Evolutionary conservation across 1,139 yeast species (phyloP).

Genomic region (Pichia sp.): DNA sequence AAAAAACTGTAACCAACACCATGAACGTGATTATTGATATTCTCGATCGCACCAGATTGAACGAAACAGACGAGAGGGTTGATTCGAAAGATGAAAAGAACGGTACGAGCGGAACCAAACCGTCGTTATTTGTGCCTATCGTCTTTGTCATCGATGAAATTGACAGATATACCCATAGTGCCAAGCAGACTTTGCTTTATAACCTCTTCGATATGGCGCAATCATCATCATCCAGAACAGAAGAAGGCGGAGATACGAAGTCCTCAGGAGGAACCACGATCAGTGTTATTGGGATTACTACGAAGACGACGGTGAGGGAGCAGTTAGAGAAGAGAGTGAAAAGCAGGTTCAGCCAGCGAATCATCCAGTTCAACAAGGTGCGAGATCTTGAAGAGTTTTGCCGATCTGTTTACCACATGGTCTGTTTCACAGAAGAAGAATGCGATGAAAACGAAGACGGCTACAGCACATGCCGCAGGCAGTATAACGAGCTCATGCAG

Average conservation of each 20-base stretch:
- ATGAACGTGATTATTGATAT: constrained; percentile 45
- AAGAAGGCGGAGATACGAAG: not conserved
- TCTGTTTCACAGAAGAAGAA: constrained; percentile 19
- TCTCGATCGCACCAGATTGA: constrained; percentile 38
- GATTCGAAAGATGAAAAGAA: constrained; percentile 14
- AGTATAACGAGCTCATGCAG: constrained; percentile 53
- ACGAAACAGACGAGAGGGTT: constrained; percentile 22
- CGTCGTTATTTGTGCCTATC: constrained; percentile 44
- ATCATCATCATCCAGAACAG: constrained; percentile 35
- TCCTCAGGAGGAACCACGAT: constrained; percentile 51
- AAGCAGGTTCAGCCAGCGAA: constrained; percentile 80
- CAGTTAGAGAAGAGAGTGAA: constrained; percentile 85
- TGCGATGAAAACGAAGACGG: constrained; percentile 13
- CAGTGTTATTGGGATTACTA: constrained; percentile 75
- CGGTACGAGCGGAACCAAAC: constrained; percentile 25
- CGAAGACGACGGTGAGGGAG: constrained; percentile 73
- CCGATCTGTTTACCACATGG: constrained; percentile 28
- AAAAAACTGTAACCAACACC: constrained; percentile 49
- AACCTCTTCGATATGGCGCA: constrained; percentile 84
- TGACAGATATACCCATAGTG: constrained; percentile 67
- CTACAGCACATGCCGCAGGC: constrained; percentile 26
- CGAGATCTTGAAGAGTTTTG: constrained; percentile 41
- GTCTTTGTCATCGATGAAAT: constrained; percentile 81
- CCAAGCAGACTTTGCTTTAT: constrained; percentile 78
- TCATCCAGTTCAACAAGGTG: constrained; percentile 57